Evolutionary conservation across 2,329 filamentous ascomycete genomes (phyloP).

Genomic region (Seiridium cupressi): DNA sequence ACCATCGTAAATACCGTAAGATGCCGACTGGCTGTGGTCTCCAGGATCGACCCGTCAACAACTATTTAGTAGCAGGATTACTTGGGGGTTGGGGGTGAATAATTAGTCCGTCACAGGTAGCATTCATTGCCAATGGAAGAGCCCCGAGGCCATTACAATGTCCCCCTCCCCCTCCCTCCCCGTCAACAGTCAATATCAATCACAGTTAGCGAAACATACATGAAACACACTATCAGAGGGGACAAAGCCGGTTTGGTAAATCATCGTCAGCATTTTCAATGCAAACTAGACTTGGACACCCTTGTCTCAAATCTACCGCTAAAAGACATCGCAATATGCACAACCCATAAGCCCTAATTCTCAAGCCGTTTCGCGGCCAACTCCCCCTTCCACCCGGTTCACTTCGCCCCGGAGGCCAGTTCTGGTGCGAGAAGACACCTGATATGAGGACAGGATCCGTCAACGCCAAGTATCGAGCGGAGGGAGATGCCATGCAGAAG

Average conservation of each 20-base stretch:
- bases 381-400: not conserved
- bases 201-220: not conserved
- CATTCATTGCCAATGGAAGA: no score
- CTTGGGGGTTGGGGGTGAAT: no score
- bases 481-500: conserved; percentile 6
- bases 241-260: not conserved
- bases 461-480: not conserved
- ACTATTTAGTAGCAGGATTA: no score
- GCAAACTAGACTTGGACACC: not conserved
- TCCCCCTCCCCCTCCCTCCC: no score
- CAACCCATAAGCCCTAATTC: conserved; percentile 4
- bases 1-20: no score
- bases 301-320: not conserved
- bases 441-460: not conserved
- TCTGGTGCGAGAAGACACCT: not conserved
- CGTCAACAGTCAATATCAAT: not conserved
- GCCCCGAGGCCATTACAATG: no score
- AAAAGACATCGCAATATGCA: not conserved
- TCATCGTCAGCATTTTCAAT: conserved; percentile 2
- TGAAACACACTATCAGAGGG: not conserved
- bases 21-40: no score
- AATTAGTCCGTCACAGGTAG: no score
- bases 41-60: no score
- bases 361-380: conserved; percentile 6
- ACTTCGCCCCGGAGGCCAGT: not conserved